Conservation (phyloP, 164 flowering plant species). For the Pachysandra terminalis region DNA sequence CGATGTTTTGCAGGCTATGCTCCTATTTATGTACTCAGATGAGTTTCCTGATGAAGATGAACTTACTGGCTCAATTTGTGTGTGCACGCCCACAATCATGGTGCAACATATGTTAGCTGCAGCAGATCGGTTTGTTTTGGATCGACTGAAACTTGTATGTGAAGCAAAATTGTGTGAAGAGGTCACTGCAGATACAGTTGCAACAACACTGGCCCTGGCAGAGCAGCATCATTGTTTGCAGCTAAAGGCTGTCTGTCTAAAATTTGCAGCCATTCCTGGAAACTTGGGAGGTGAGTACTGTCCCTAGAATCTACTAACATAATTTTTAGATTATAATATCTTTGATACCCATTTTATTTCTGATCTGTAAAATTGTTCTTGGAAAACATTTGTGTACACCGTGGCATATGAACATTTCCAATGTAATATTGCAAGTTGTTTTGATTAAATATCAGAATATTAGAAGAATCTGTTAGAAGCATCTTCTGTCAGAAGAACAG, state of each 20-base stretch:
- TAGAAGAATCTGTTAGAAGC: too few relatives aligned
- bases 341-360: slow-evolving; percentile 10
- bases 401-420: too few relatives aligned
- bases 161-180: slow-evolving; percentile 77
- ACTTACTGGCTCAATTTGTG: slow-evolving; percentile 41
- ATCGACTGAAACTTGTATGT: slow-evolving; percentile 69
- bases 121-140: slow-evolving; percentile 79
- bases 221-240: slow-evolving; percentile 77
- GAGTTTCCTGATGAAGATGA: slow-evolving; percentile 63
- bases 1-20: too few relatives aligned
- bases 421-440: too few relatives aligned
- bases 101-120: slow-evolving; percentile 90
- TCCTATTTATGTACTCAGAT: slow-evolving; percentile 74
- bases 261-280: slow-evolving; percentile 61
- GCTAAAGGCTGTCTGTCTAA: slow-evolving; percentile 69
- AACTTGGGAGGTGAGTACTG: slow-evolving; percentile 84
- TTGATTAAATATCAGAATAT: too few relatives aligned
- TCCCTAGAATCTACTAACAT: slow-evolving; percentile 23
- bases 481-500: too few relatives aligned
- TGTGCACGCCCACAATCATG: slow-evolving; percentile 50
- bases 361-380: neutral
- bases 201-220: slow-evolving; percentile 84
- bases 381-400: neutral
- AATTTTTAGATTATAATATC: slow-evolving; percentile 29
- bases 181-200: slow-evolving; percentile 62